A percentile compares a stretch with the other conserved stretches of the same genome.
These are phyloP conservation scores for Helminthosporium solani DNA, from an alignment of 2,329 filamentous ascomycete species.

Conservation along the genomic window DNA sequence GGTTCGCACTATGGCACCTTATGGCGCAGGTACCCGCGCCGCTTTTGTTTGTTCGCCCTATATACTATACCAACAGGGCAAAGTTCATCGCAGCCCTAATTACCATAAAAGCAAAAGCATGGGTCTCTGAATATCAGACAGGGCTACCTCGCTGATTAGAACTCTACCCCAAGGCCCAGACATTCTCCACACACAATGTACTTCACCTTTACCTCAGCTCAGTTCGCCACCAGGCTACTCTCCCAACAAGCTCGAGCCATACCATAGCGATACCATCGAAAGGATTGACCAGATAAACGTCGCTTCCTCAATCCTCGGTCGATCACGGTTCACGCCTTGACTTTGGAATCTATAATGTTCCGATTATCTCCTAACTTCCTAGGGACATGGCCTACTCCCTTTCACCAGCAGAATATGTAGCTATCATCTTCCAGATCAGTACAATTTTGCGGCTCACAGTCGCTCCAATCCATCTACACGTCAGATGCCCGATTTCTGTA, in stretches of 20 bases:
- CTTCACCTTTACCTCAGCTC: background rate
- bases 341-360: background rate
- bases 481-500: background rate
- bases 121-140: background rate
- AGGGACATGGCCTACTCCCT: background rate
- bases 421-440: background rate
- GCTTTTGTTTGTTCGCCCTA: too few species aligned
- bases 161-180: background rate
- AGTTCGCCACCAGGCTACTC: background rate
- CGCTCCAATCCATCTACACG: background rate
- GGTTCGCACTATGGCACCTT: background rate
- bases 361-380: background rate
- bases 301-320: background rate
- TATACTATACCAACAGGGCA: too few species aligned
- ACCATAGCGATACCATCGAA: background rate
- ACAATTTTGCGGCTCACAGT: background rate
- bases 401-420: background rate
- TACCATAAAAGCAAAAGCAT: background rate
- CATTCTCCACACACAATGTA: background rate
- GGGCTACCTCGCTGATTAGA: background rate
- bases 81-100: background rate
- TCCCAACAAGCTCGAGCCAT: background rate
- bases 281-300: background rate
- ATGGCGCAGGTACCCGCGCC: conserved; percentile 1
- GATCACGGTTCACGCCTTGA: background rate